Evolutionary conservation across 2,329 filamentous ascomycete genomes (phyloP), one percentile per base, ranked within the genome.

Genomic region (Lasiodiplodia citricola): DNA sequence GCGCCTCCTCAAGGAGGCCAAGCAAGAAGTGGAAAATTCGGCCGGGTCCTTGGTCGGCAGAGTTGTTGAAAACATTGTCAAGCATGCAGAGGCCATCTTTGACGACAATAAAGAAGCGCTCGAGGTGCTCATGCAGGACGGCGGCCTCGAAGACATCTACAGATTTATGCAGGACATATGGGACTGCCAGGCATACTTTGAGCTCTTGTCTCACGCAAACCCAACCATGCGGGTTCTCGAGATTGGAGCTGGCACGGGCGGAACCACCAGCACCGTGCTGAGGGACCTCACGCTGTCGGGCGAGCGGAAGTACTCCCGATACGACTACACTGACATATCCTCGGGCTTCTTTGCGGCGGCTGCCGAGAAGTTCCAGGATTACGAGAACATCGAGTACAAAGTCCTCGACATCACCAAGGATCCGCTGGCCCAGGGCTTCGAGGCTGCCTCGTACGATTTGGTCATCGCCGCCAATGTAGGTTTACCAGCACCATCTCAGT

Each of bases 301-400:
- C 28, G 58, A 63, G 58, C 58, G 58, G 18, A n/a, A 50, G 41
- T 63, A 50, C 38, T 13, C 16, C 14, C 23, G 55, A 0, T 76
- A 74, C 54, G 66, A 66, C 4, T 71, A 75, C 23, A 74, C 73
- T 1, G 73, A 74, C 51, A 25, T 70, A 3, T 70, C 72, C 7
- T 7, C 35, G 11, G 63, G 41, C 16, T 71, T 70, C 23, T 50
- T 75, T 2, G 7, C 62, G 2, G 14, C 55, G 16, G 71, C 72
- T 0, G 21, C 69, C 7, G n/a, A 67, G 7, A 28, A 52, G 13
- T 73, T 71, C 23, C 3, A 25, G 4, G 52, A 54, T 4, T 28
- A n/a, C 23, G 44, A 50, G 21, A 25, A 31, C 8, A 54, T 73
- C 8, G 62, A 31, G 2, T 74, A 68, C 67, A 70, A 67, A 11